Base-by-base conservation (phyloP, 176 grass and related monocot species). In the Neostapfia colusana region DNA sequence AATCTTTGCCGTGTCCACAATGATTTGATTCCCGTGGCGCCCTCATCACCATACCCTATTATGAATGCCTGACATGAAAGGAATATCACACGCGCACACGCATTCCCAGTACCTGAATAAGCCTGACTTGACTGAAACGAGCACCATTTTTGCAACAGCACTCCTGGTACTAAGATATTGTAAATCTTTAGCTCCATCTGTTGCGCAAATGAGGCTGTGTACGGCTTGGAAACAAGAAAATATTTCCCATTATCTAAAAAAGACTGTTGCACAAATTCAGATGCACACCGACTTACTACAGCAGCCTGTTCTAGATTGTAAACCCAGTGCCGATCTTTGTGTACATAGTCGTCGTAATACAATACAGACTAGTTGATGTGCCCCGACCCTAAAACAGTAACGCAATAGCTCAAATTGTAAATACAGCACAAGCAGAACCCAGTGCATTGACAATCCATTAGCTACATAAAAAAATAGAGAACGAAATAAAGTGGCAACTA, bases 1-100 rank as follows among this genome's bases (percentile, higher is more conserved):
- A 63, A 75, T 84, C 70, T 84, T 84, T 75, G 53, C 80, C 45
- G 56, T 70, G 63, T 75, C 63, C 45, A 70, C 41, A 35, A 80
- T 84, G 81, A 80, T 84, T 75, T 76, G 64, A 84, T 88, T 76
- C 76, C 74, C 46, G 74, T 16, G 70, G 56, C 60, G 27, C 65
- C 71, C 70, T 53, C 63, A 68, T 63, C 63, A 43, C 56, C 77
- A 61, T 84, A 75, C 50, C 23, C 44, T 55, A 31, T 31, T 31
- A 34, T 49, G 17, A 59, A 65, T 36, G 73, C 57, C 75, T 57
- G 86, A 80, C 81, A 79, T 64, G 55, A 80, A 56, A 80, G 64
- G 57, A 69, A 57, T 50, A 60, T 4, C 12, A 54, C 49, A 20
- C 7, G 0, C 15, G 1, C 1, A 51, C 17, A 51, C 16, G 7